Base-by-base conservation (phyloP, 2,329 filamentous ascomycete genomes). In the Shiraia bambusicola region DNA sequence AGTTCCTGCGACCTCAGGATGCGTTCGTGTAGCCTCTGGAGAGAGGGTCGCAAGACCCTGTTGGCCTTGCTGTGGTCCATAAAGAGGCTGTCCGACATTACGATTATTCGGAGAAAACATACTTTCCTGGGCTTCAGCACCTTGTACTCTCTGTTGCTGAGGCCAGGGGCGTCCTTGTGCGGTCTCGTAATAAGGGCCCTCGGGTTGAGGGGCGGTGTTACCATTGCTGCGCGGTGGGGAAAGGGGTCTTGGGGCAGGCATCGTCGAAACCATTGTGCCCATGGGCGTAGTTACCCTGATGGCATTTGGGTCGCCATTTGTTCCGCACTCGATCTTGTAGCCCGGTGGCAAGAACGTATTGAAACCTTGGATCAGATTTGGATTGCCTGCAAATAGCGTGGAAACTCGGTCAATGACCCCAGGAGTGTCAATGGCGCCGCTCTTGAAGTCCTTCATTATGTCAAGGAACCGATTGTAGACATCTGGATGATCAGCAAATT, bases 371-470 rank as follows among this genome's bases (percentile, higher is more conserved):
- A 98, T 97, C 17, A 95, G 78, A 63, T 88, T 93, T 2, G 93
- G 93, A 60, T 98, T 92, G 2, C 93, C 93, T 15, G 92, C 91
- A 65, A 98, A 98, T 1, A 98, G 81, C 37, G 90, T 89, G 2
- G 93, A 97, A 19, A 98, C 93, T 34, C 93, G 84, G 60, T 95
- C 94, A 56, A 98, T 98, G 2, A 98, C 93, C 1, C 93, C 93
- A 0, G 93, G 93, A 0, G 93, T 98, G 66, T 98, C 93, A 59
- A 98, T 98, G 81, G 91, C 90, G 72, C 95, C 92, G 59, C 90
- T 95, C 72, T 98, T 98, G 69, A 98, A 98, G 59, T 98, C 93
- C 65, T 98, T 98, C 93, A 98, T 98, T 34, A 98, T 98, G 58
- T 98, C 93, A 32, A 98, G 74, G 59, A 98, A 97, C 27, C 88